A percentile compares a stretch with the other conserved stretches of the same genome.
Evolutionary conservation across 306 rosid species (phyloP).

Genomic region (Dryas octopetala): DNA sequence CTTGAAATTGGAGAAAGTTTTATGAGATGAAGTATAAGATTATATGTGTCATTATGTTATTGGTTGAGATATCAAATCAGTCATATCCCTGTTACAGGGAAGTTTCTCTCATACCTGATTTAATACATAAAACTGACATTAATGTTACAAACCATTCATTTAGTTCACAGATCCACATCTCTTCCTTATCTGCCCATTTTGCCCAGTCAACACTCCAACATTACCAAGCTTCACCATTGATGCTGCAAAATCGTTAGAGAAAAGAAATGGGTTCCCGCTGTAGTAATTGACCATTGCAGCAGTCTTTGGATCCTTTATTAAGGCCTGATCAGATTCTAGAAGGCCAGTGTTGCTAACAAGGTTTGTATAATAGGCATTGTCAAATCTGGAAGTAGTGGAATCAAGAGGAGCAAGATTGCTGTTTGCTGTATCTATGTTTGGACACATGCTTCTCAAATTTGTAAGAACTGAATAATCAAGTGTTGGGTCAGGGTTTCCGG

Average conservation of each 20-base stretch:
- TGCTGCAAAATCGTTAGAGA: constrained; percentile 50
- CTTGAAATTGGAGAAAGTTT: no score
- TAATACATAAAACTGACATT: neutral
- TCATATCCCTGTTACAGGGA: no score
- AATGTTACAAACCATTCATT: neutral
- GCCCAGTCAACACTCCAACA: constrained; percentile 56
- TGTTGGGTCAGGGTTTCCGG: constrained; percentile 62
- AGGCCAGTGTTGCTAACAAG: constrained; percentile 42
- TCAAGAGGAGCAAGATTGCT: constrained; percentile 65
- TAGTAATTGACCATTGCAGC: constrained; percentile 44
- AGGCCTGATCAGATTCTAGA: constrained; percentile 60
- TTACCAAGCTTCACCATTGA: constrained; percentile 63
- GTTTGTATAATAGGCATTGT: constrained; percentile 50
- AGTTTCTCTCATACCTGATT: no score
- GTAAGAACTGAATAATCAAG: constrained; percentile 41
- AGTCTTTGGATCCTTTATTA: constrained; percentile 37
- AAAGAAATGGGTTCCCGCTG: constrained; percentile 33
- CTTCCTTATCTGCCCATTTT: constrained; percentile 51
- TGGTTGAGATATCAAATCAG: no score
- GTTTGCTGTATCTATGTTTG: constrained; percentile 39
- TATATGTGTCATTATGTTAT: no score
- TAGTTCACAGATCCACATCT: constrained; percentile 56
- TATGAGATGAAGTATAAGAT: no score
- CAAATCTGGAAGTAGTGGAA: constrained; percentile 32
- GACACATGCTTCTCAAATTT: constrained; percentile 44